These are phyloP conservation scores for Fusarium caatingaense DNA, from an alignment of 2,329 filamentous ascomycete genomes.

Conservation along the genomic window DNA sequence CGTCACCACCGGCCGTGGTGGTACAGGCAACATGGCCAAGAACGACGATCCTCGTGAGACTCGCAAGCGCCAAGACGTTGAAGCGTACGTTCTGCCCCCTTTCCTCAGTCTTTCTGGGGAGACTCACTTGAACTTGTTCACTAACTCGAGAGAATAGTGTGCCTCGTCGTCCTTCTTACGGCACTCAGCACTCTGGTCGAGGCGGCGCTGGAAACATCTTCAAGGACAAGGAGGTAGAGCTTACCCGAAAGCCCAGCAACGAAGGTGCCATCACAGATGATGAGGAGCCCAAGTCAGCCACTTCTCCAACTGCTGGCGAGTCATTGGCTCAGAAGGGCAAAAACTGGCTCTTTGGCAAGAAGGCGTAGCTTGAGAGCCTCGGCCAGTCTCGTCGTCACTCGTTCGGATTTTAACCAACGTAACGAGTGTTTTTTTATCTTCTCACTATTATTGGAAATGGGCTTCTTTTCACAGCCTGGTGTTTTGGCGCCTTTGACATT, in stretches of 20 bases:
- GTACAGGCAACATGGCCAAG: slow-evolving; percentile 86
- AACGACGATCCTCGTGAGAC: slow-evolving; percentile 79
- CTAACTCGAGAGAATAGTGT: slow-evolving; percentile 52
- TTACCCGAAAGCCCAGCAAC: slow-evolving; percentile 45
- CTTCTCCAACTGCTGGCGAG: slow-evolving; percentile 26
- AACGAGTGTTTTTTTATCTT: slow-evolving; percentile 4
- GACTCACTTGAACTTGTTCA: slow-evolving; percentile 8
- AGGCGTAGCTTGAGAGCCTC: slow-evolving; percentile 48
- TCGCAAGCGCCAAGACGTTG: slow-evolving; percentile 85
- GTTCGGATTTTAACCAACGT: background rate
- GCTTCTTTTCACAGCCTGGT: slow-evolving; percentile 37
- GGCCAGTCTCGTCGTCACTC: background rate
- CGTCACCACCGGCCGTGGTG: slow-evolving; percentile 90
- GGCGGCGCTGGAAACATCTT: slow-evolving; percentile 81
- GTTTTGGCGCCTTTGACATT: slow-evolving; percentile 40
- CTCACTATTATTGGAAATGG: slow-evolving; percentile 11
- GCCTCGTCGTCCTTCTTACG: slow-evolving; percentile 66
- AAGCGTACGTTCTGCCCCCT: slow-evolving; percentile 63
- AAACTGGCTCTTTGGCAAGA: slow-evolving; percentile 63
- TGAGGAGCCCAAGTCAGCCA: slow-evolving; percentile 24
- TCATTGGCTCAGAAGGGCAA: slow-evolving; percentile 57
- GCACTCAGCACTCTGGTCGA: slow-evolving; percentile 74
- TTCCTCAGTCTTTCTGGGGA: background rate
- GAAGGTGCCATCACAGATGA: slow-evolving; percentile 49
- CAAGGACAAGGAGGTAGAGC: slow-evolving; percentile 57